Evolutionary conservation across 306 rosid genomes (phyloP).

Genomic region (Purshia tridentata): DNA sequence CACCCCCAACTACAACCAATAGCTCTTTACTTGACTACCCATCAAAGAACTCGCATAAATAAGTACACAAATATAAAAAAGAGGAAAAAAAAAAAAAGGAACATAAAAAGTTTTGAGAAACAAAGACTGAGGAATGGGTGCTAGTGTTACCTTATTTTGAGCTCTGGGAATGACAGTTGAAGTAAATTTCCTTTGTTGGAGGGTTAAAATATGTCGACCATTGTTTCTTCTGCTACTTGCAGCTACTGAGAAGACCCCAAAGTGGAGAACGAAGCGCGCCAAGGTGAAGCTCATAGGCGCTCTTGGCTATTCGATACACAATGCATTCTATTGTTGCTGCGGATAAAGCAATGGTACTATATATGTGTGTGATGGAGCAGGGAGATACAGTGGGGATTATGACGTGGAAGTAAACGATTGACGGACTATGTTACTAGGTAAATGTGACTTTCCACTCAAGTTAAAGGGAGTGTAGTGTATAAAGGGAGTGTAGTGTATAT

Average conservation of each 20-base stretch:
- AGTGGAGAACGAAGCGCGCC: constrained; percentile 32
- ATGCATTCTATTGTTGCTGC: neutral
- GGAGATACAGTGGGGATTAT: neutral
- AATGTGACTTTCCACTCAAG: no score
- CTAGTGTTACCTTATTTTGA: constrained; percentile 34
- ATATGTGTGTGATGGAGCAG: neutral
- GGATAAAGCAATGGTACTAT: neutral
- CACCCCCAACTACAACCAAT: constrained; percentile 86
- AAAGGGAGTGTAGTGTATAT: no score
- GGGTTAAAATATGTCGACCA: constrained; percentile 18
- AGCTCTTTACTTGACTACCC: constrained; percentile 55
- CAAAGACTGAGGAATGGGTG: neutral
- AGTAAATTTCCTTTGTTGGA: constrained; percentile 24
- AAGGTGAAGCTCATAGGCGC: constrained; percentile 33
- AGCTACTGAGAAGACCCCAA: constrained; percentile 26
- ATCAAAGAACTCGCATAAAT: constrained; percentile 7
- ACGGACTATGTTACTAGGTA: no score
- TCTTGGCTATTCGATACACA: neutral
- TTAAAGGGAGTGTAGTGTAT: no score
- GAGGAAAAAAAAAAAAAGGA: neutral
- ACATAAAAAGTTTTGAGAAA: neutral
- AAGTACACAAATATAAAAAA: neutral
- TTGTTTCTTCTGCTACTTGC: constrained; percentile 8
- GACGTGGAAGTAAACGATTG: neutral
- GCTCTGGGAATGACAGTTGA: constrained; percentile 34